These are phyloP conservation scores for Ilex aquifolium DNA, from an alignment of 257 asterid genomes.

Conservation along the genomic window DNA sequence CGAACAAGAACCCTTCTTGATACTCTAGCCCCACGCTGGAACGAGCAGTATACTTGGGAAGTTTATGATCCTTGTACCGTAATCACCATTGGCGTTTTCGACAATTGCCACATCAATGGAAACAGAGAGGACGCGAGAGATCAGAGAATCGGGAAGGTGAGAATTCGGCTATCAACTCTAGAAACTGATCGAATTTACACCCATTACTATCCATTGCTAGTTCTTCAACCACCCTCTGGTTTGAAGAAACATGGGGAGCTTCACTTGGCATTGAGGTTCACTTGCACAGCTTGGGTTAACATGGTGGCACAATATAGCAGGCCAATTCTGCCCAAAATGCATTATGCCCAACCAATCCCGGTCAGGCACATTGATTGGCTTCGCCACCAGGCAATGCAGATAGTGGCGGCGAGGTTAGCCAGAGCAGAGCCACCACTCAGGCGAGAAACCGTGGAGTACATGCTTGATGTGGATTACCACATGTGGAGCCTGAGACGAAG, in stretches of 20 bases:
- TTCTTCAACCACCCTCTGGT: slow-evolving; percentile 62
- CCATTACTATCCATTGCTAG: slow-evolving; percentile 71
- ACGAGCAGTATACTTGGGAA: slow-evolving; percentile 98
- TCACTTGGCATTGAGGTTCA: slow-evolving; percentile 78
- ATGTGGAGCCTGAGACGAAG: slow-evolving; percentile 81
- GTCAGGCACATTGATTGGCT: slow-evolving; percentile 79
- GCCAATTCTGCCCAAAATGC: slow-evolving; percentile 92
- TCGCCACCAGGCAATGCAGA: slow-evolving; percentile 70
- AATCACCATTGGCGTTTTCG: slow-evolving; percentile 80
- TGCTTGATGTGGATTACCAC: slow-evolving; percentile 76
- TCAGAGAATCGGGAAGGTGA: slow-evolving; percentile 82
- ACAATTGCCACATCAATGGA: slow-evolving; percentile 69
- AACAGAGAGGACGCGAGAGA: slow-evolving; percentile 51
- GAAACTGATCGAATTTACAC: slow-evolving; percentile 77
- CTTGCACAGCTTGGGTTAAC: slow-evolving; percentile 83
- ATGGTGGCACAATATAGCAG: slow-evolving; percentile 78
- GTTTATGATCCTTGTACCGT: slow-evolving; percentile 85
- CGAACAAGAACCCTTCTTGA: slow-evolving; percentile 82
- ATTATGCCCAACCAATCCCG: slow-evolving; percentile 72
- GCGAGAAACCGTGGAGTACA: slow-evolving; percentile 68
- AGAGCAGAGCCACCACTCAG: slow-evolving; percentile 89
- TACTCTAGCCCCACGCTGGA: slow-evolving; percentile 73
- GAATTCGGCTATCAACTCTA: slow-evolving; percentile 78
- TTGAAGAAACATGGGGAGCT: slow-evolving; percentile 83
- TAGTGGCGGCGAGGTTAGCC: slow-evolving; percentile 53